Evolutionary conservation across 257 asterid genomes (phyloP).

Genomic region (Perilla frutescens): DNA sequence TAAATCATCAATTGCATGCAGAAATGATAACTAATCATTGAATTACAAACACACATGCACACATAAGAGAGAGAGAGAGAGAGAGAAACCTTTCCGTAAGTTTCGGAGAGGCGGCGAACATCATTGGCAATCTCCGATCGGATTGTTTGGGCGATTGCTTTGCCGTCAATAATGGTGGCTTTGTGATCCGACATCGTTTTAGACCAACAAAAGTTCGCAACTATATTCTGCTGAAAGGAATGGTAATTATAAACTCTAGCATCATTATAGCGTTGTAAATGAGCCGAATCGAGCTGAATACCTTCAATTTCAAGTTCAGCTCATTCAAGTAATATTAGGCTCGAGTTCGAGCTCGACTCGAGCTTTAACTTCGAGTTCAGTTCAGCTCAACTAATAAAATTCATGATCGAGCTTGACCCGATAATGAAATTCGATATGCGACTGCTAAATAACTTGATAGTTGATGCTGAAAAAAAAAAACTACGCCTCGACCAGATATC

Average conservation of each 20-base stretch:
- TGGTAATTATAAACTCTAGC: background rate
- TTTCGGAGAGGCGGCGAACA: constrained; percentile 61
- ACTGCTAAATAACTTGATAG: too few species aligned
- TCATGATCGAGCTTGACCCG: too few species aligned
- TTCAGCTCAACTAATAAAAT: too few species aligned
- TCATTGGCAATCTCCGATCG: constrained; percentile 72
- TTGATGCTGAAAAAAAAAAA: too few species aligned
- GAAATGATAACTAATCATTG: background rate
- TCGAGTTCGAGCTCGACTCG: too few species aligned
- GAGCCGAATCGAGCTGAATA: too few species aligned
- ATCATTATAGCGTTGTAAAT: too few species aligned
- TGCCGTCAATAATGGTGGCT: constrained; percentile 83
- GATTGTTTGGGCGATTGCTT: constrained; percentile 73
- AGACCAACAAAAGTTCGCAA: background rate
- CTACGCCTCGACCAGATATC: too few species aligned
- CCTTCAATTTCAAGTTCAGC: too few species aligned
- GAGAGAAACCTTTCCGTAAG: constrained; percentile 65
- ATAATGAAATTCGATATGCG: too few species aligned
- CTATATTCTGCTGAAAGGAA: background rate
- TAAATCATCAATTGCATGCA: constrained; percentile 23
- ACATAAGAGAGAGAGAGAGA: background rate
- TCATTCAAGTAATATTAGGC: too few species aligned
- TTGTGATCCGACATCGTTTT: constrained; percentile 66
- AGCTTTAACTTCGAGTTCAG: too few species aligned
- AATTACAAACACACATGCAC: constrained; percentile 2